phyloP scores from a whole-genome alignment of 768 basidiomycete genomes.

The Lactarius quietus region DNA sequence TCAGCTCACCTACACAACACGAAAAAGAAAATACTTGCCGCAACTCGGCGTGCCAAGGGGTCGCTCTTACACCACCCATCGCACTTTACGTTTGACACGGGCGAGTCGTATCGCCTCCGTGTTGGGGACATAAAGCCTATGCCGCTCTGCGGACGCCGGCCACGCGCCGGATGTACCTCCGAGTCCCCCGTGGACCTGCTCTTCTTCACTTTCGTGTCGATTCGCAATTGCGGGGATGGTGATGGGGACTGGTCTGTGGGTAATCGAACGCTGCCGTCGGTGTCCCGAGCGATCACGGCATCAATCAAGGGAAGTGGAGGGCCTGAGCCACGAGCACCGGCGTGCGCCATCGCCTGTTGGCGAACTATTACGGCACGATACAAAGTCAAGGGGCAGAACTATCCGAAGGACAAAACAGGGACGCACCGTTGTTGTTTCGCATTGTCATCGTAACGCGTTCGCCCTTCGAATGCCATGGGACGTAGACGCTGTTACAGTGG shows the following conservation, averaged over 20 bases:
- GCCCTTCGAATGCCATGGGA: constrained; percentile 26
- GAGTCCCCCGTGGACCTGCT: background rate
- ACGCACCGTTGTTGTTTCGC: constrained; percentile 19
- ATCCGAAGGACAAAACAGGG: background rate
- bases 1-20: background rate
- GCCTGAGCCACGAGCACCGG: background rate
- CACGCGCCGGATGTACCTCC: background rate
- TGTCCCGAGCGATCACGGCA: background rate
- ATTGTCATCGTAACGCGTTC: constrained; percentile 13
- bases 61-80: constrained; percentile 22
- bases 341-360: background rate
- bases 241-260: background rate
- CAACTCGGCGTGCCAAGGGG: background rate
- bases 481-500: constrained; percentile 26
- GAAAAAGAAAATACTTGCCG: background rate
- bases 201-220: background rate
- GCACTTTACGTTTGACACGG: constrained; percentile 18
- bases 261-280: background rate
- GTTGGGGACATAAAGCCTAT: background rate
- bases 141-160: background rate
- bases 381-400: background rate
- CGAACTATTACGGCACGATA: background rate
- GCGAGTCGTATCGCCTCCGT: constrained; percentile 20
- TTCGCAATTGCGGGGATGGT: background rate
- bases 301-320: background rate